Base-by-base conservation (phyloP, 345 rosid species). In the Abelmoschus esculentus region DNA sequence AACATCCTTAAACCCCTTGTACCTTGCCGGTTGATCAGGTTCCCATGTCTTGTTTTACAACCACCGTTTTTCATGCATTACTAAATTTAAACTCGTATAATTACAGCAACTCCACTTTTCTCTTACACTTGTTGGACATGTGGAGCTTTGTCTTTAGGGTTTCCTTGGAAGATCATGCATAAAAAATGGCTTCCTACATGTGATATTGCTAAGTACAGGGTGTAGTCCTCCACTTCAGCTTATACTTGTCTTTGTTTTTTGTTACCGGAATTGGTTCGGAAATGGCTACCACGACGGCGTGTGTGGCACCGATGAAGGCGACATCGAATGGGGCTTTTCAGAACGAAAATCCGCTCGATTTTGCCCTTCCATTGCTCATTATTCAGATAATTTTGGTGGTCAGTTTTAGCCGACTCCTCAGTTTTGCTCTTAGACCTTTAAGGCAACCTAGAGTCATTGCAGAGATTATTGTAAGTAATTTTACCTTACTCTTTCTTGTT, bases 391-490 rank as follows among this genome's bases (percentile, higher is more conserved):
- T 85, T 50, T 47, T 89, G 53, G 92, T 90, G 15, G 88, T 90
- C 29, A 72, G 70, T 69, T 80, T 90, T 44, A 86, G 90, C 7
- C 81, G 97, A 72, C 6, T 63, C 31, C 82, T 90, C 29, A 89
- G 89, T 42, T 80, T 78, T 74, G 0, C 86, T 31, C 87, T 89
- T 18, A 75, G 74, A 19, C 95, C 97, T 60, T 86, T 90, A 54
- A 75, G 85, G 44, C 97, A 90, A 44, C 97, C 97, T 0, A 67
- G 95, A 5, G 95, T 89, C 57, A 86, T 89, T 28, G 97, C 97
- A 1, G 97, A 90, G 83, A 86, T 90, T 80, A 81, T 90, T 62
- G 95, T 90, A 73, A 76, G 88, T 73, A 18, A 53, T 53, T 53
- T 50, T 38, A 4, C 9, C 0, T n/a, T 18, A 29, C n/a, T 17